These are phyloP conservation scores for Diutina siamensis DNA, from an alignment of 1,139 yeast genomes.

Conservation along the genomic window DNA sequence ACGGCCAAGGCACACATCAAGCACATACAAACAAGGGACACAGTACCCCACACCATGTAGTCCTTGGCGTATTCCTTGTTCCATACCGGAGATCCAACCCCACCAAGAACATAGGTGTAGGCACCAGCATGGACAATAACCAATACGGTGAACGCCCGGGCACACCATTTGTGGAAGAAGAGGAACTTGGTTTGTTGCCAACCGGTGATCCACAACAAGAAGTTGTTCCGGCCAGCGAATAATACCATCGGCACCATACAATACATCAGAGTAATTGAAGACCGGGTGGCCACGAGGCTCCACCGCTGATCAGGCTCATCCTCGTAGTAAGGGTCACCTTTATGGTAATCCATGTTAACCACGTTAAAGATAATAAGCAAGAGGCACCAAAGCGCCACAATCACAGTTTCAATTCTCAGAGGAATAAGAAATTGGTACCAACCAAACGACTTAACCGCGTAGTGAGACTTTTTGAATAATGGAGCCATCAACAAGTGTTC, in stretches of 20 bases:
- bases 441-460: background rate
- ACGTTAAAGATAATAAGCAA: background rate
- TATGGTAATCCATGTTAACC: background rate
- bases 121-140: slow-evolving; percentile 28
- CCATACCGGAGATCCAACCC: background rate
- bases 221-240: slow-evolving; percentile 5
- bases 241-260: background rate
- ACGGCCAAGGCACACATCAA: background rate
- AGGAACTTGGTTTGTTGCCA: background rate
- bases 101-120: slow-evolving; percentile 14
- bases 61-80: slow-evolving; percentile 9
- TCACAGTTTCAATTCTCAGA: background rate
- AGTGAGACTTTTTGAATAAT: background rate
- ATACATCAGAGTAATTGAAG: background rate
- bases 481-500: slow-evolving; percentile 2
- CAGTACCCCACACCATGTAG: slow-evolving; percentile 10
- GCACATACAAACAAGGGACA: slow-evolving; percentile 4
- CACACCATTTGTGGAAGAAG: slow-evolving; percentile 2
- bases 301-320: background rate
- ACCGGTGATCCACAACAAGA: background rate
- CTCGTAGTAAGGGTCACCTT: slow-evolving; percentile 1
- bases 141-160: slow-evolving; percentile 18
- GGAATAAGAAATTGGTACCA: background rate
- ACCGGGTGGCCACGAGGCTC: background rate
- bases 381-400: background rate